Percentiles rank a stretch among this genome's conserved stretches.
Conservation (phyloP, 176 grass and related monocot species). For the Hordeum vulgare region MorexV3_pseudomolecules_assembly NC_058524.1:219248124-219248623, state of each 20-base stretch:
- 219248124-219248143: constrained; percentile 50
- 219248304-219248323: neutral
- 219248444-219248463: neutral
- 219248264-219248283: neutral
- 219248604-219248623: neutral
- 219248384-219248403: neutral
- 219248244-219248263: constrained; percentile 13
- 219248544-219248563: neutral
- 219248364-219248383: neutral
- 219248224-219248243: constrained; percentile 77
- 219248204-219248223: constrained; percentile 62
- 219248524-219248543: neutral
- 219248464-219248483: neutral
- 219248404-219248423: neutral
- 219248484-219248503: neutral
- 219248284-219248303: neutral
- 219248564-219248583: neutral
- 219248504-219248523: neutral
- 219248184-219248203: constrained; percentile 48
- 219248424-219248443: neutral
- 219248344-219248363: neutral
- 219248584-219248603: neutral
- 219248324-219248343: neutral
- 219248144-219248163: constrained; percentile 53
- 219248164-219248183: constrained; percentile 58